A percentile compares a stretch with the other conserved stretches of the same genome.
Conservation (phyloP, 1,284 basidiomycete species). For the Apiotrichum sp. region DNA sequence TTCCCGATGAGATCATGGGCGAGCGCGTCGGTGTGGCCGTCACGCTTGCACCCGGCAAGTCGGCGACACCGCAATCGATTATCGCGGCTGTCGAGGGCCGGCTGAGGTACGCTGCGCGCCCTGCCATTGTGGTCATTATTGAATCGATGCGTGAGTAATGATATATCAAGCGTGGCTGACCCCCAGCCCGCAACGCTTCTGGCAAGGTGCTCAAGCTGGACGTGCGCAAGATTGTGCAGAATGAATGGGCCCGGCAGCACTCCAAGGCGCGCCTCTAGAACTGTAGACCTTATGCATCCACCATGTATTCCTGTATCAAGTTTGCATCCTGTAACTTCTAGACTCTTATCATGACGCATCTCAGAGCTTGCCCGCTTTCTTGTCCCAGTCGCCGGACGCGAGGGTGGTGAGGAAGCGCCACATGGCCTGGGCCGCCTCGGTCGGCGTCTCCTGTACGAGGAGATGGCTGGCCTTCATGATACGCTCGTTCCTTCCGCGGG, state of each 20-base stretch:
- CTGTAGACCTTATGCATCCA: no score
- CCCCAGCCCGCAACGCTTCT: slow-evolving; percentile 1
- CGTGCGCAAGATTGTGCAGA: slow-evolving; percentile 11
- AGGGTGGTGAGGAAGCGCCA: slow-evolving; percentile 29
- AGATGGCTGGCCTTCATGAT: slow-evolving; percentile 33
- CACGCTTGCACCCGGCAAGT: slow-evolving; percentile 16
- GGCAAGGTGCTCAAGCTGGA: slow-evolving; percentile 6
- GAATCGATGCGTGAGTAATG: slow-evolving; percentile 13
- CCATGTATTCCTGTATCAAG: no score
- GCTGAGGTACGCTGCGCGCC: slow-evolving; percentile 11
- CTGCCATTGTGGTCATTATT: slow-evolving; percentile 7
- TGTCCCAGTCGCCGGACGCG: slow-evolving; percentile 9
- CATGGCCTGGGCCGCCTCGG: slow-evolving; percentile 28
- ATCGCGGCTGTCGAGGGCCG: slow-evolving; percentile 1
- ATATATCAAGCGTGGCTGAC: no score
- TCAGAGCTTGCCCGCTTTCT: slow-evolving; percentile 2
- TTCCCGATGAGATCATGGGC: slow-evolving; percentile 30
- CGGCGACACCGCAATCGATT: background rate
- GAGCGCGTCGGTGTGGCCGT: slow-evolving; percentile 36
- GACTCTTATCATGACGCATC: no score
- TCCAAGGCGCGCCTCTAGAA: background rate
- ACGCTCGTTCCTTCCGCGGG: slow-evolving; percentile 25
- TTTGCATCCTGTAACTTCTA: no score
- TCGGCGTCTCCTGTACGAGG: slow-evolving; percentile 37
- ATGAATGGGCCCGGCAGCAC: slow-evolving; percentile 17